Base-by-base conservation (phyloP, 2,329 filamentous ascomycete genomes). In the Diaporthe ampelina region DNA sequence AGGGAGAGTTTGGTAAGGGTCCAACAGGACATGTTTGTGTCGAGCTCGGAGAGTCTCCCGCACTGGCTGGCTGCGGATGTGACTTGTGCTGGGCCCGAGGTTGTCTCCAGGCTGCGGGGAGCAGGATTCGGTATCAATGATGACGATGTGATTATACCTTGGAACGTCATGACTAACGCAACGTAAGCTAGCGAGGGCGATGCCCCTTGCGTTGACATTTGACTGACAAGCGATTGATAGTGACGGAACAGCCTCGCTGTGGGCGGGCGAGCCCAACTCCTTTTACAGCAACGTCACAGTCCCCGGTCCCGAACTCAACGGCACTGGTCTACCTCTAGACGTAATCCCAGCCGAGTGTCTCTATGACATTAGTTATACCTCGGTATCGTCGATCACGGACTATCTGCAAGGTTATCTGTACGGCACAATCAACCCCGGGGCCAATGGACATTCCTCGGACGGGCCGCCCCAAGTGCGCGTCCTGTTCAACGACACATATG, bases 61-160 rank as follows among this genome's bases (percentile, higher is more conserved):
- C 59, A 65, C 43, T 65, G 59, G 59, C 9, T 65, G 26, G 59
- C 59, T n/a, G 59, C 59, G 26, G 59, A 65, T 50, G 40, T 65
- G 59, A 65, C 59, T 1, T 65, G 59, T 17, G 59, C 59, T n/a
- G 59, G 59, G 26, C 40, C 59, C 13, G 59, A 65, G 10, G 43
- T 19, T 8, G 59, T 65, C 10, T 48, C 59, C 17, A 65, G 43
- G 43, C 26, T 65, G 59, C 59, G 59, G n/a, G 10, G n/a, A n/a
- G 59, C 17, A 15, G 59, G 59, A 26, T 65, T 65, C 19, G 26
- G 26, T 43, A 65, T 65, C 43, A n/a, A 13, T n/a, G 40, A 50
- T 26, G 59, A 65, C 17, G 59, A 65, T 9, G 43, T 65, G 40
- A 35, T 65, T 15, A 65, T 65, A 65, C 59, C 59, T 8, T 65